These are phyloP conservation scores for Apiospora pterosperma DNA, from an alignment of 2,329 filamentous ascomycete species.

Conservation along the genomic window DNA sequence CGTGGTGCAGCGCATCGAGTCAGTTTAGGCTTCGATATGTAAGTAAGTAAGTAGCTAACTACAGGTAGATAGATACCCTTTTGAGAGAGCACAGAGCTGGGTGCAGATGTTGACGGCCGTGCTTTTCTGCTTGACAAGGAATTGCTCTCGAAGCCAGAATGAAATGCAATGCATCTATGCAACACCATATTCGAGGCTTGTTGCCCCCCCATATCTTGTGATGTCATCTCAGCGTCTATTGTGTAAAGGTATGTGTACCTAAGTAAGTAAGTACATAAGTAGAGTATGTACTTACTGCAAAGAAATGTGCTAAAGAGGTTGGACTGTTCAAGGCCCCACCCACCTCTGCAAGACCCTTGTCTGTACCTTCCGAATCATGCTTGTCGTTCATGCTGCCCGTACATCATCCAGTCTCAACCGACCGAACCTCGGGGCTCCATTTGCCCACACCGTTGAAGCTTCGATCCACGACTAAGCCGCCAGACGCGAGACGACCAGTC, in stretches of 20 bases:
- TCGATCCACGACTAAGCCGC: background rate
- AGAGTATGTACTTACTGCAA: too few species aligned
- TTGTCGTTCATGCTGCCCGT: too few species aligned
- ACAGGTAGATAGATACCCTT: background rate
- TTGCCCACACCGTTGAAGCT: background rate
- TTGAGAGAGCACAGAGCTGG: background rate
- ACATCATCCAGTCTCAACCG: background rate
- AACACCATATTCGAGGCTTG: too few species aligned
- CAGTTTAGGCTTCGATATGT: conserved; percentile 34
- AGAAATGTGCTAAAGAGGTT: too few species aligned
- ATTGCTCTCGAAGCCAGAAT: background rate
- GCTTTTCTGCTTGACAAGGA: background rate
- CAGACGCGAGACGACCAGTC: background rate
- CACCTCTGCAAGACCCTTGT: too few species aligned
- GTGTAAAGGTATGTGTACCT: too few species aligned
- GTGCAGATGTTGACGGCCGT: background rate
- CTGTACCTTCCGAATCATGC: too few species aligned
- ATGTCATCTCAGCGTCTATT: too few species aligned
- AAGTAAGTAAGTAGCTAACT: too few species aligned
- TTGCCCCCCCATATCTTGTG: too few species aligned
- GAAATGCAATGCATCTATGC: background rate
- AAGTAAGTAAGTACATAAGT: too few species aligned
- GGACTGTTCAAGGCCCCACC: too few species aligned
- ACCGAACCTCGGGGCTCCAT: background rate
- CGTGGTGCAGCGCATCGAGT: conserved; percentile 80